These are phyloP conservation scores for Nemania sp. DNA, from an alignment of 2,329 filamentous ascomycete species.

Conservation along the genomic window DNA sequence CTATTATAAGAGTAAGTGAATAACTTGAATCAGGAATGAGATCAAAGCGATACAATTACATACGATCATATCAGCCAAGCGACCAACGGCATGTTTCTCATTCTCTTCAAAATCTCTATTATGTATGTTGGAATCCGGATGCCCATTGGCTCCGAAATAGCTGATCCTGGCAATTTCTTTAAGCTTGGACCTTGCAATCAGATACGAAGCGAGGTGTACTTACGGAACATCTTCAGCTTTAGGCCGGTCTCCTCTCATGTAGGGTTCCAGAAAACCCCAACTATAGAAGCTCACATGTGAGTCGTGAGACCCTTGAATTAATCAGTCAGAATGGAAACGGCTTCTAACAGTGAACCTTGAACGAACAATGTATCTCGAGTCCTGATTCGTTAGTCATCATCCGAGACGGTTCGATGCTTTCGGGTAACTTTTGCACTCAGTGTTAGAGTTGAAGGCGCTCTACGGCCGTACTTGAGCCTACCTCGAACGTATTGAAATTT, in stretches of 20 bases:
- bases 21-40: not conserved
- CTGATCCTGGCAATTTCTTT: conserved; percentile 24
- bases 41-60: conserved; percentile 5
- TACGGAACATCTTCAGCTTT: conserved; percentile 41
- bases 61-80: conserved; percentile 67
- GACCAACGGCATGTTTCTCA: conserved; percentile 57
- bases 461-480: conserved; percentile 36
- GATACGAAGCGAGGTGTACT: conserved; percentile 15
- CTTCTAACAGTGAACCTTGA: not conserved
- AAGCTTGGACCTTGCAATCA: not conserved
- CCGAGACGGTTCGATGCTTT: conserved; percentile 43
- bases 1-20: conserved; percentile 46
- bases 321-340: conserved; percentile 17
- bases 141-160: conserved; percentile 37
- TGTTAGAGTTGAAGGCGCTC: conserved; percentile 1
- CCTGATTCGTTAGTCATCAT: conserved; percentile 42
- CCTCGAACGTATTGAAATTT: conserved; percentile 68
- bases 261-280: conserved; percentile 62
- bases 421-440: conserved; percentile 47
- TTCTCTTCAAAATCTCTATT: conserved; percentile 64
- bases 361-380: conserved; percentile 55
- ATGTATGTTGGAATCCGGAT: conserved; percentile 46
- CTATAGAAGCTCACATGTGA: conserved; percentile 69
- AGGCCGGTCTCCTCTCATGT: conserved; percentile 44
- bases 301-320: conserved; percentile 58